Evolutionary conservation across 345 rosid genomes (phyloP).

Genomic region (Lepidium aucheri): DNA sequence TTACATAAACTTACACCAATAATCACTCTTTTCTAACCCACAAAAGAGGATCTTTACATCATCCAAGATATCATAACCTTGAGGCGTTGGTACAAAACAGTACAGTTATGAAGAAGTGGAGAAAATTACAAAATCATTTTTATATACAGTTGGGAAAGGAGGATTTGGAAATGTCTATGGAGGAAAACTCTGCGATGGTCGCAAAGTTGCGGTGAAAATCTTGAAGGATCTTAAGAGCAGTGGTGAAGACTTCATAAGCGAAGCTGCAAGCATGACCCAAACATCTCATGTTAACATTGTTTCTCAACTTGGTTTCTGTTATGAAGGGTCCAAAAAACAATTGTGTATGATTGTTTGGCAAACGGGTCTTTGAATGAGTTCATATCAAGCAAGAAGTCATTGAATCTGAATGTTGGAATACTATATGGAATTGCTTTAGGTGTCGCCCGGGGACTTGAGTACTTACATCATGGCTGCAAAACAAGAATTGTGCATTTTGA

Average conservation of each 20-base stretch:
- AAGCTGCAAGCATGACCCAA: conserved; percentile 41
- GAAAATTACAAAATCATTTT: conserved; percentile 25
- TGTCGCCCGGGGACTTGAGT: too few species aligned
- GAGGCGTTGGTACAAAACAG: neutral
- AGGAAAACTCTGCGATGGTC: conserved; percentile 6
- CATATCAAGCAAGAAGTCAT: too few species aligned
- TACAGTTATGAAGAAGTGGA: conserved; percentile 19
- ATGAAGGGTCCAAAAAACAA: conserved; percentile 17
- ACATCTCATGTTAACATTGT: conserved; percentile 46
- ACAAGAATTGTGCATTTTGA: too few species aligned
- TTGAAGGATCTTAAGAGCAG: conserved; percentile 5
- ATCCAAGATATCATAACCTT: neutral
- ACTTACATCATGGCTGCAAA: too few species aligned
- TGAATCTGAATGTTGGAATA: too few species aligned
- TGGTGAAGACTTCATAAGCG: conserved; percentile 40
- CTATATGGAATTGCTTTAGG: too few species aligned
- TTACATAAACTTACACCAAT: conserved; percentile 32
- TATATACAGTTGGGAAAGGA: conserved; percentile 22
- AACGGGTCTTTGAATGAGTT: too few species aligned
- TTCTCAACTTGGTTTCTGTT: conserved; percentile 32
- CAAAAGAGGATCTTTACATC: too few species aligned
- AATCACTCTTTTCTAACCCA: conserved; percentile 31
- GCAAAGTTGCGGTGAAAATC: conserved; percentile 25
- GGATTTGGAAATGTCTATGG: conserved; percentile 16
- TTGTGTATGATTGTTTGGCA: conserved; percentile 30